phyloP scores from a whole-genome alignment of 768 basidiomycete species.

The Mycena chlorophos region DNA sequence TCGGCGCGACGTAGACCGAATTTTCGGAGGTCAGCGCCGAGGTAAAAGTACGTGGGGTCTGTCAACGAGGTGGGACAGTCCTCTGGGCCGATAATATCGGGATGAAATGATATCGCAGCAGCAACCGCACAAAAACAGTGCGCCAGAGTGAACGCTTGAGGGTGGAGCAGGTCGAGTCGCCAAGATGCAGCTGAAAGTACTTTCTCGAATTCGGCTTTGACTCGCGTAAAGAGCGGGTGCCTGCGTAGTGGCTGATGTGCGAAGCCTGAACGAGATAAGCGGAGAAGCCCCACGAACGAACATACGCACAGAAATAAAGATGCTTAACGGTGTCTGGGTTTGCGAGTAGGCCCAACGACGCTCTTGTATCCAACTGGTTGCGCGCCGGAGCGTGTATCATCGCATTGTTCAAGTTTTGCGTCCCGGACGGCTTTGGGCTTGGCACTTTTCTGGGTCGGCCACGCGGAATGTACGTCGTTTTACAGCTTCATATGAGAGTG shows the following conservation, averaged over 20 bases:
- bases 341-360: background rate
- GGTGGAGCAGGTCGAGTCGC: conserved; percentile 7
- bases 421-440: background rate
- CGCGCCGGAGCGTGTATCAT: background rate
- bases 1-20: background rate
- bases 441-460: conserved; percentile 8
- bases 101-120: conserved; percentile 6
- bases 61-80: background rate
- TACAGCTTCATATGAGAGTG: conserved; percentile 13
- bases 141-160: conserved; percentile 10
- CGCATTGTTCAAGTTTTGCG: background rate
- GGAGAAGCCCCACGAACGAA: background rate
- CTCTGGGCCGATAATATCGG: conserved; percentile 6
- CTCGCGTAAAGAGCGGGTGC: conserved; percentile 6
- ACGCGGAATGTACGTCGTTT: conserved; percentile 12
- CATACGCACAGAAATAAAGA: background rate
- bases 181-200: background rate
- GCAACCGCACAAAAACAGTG: conserved; percentile 12
- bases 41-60: background rate
- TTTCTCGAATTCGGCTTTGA: background rate
- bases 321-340: background rate
- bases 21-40: conserved; percentile 1
- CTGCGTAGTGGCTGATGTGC: background rate
- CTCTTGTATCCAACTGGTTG: background rate
- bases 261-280: conserved; percentile 1